Base-by-base conservation (phyloP, 495 filamentous ascomycete species). In the Penicillium argentinense region DNA sequence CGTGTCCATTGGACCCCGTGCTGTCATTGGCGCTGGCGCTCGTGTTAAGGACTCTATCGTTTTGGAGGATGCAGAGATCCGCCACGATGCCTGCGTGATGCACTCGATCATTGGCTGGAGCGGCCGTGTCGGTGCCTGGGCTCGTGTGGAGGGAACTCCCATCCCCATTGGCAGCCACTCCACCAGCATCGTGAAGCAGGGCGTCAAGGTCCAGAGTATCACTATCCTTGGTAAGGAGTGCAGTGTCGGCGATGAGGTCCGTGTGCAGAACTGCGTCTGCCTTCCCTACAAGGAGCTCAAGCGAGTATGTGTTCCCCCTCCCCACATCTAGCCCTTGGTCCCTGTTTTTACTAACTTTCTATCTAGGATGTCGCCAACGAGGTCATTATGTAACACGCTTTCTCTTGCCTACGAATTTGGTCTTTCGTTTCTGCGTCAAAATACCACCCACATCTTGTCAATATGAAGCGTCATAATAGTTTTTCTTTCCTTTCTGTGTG, bases 281-380 rank as follows among this genome's bases (percentile, higher is more conserved):
- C 69, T 99, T 74, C 93, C 93, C 18, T 96, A 91, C 66, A 99
- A 99, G 81, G 95, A 97, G 69, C 73, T 99, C 64, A 99, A 97
- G 82, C 82, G 89, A 75, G 92, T 96, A 76, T 67, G 90, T 85
- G 36, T 19, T 14, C 9, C 25, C 16, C 36, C 25, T 24, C 29
- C 19, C 9, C 39, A 19, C 34, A 3, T 40, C 26, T 19, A 12
- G 9, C 18, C 9, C 28, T 19, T 28, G 14, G 9, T 19, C 13
- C 25, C 32, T 30, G 25, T 16, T 40, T 29, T n/a, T 40, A 34
- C 16, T 45, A 49, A 47, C 36, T n/a, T 21, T 38, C 14, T 40
- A 34, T 33, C 6, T 62, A 92, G 87, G 88, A 93, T 67, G 89
- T 97, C 48, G 73, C 85, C 59, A 96, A 97, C 69, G 91, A 97